Percentiles rank a stretch among this genome's conserved stretches.
These are phyloP conservation scores for Phaeolepiota aurea DNA, from an alignment of 768 basidiomycete genomes.

Conservation along the genomic window DNA sequence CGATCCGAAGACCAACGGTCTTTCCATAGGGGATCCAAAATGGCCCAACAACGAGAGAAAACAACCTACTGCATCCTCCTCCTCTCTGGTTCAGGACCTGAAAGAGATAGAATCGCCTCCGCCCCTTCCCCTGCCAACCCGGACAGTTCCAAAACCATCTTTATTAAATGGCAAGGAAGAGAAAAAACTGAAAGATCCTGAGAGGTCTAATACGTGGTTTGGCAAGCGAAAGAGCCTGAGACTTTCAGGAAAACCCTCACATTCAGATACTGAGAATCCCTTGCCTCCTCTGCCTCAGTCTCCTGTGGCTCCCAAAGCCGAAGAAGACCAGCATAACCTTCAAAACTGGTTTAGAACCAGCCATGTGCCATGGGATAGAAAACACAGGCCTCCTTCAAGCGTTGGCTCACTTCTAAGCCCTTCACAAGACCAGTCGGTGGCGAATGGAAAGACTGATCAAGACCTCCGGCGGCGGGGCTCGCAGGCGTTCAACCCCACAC, in stretches of 20 bases:
- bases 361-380: neutral
- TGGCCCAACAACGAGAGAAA: neutral
- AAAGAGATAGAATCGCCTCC: conserved; percentile 9
- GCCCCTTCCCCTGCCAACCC: conserved; percentile 17
- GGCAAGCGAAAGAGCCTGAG: conserved; percentile 42
- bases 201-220: conserved; percentile 44
- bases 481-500: too few relatives aligned
- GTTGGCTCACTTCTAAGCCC: too few relatives aligned
- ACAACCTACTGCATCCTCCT: conserved; percentile 16
- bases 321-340: neutral
- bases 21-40: neutral
- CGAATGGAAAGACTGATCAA: neutral
- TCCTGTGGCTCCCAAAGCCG: conserved; percentile 2
- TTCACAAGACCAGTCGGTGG: neutral
- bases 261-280: neutral
- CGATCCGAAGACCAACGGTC: neutral
- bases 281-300: conserved; percentile 8
- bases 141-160: conserved; percentile 6
- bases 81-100: conserved; percentile 14
- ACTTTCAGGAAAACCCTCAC: conserved; percentile 5
- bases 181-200: conserved; percentile 13
- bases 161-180: conserved; percentile 17
- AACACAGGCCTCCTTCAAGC: neutral
- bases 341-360: neutral
- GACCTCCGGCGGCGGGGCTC: too few relatives aligned